Evolutionary conservation across 2,329 filamentous ascomycete species (phyloP), one percentile per base, ranked within the genome.

Genomic region (Colletotrichum coccodes): DNA sequence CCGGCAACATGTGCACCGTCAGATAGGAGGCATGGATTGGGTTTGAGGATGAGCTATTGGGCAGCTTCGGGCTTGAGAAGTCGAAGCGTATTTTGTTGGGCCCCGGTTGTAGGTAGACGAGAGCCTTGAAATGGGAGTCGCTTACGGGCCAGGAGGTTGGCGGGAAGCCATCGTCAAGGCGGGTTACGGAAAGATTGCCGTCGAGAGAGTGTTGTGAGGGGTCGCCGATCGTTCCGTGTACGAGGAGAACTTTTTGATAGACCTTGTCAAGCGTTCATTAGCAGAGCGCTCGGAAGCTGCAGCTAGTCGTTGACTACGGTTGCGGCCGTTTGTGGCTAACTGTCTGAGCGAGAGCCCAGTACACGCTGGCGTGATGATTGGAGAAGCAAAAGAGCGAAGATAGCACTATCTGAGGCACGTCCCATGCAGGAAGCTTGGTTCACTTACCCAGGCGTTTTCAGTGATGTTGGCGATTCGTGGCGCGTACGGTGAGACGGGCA

Each of bases 101-200:
- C 0, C 96, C 96, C 5, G 96, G 95, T 71, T 92, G 90, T n/a
- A 99, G 88, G 79, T 97, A 94, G 11, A 98, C 87, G 34, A 98
- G 85, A 6, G 92, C 92, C 82, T 98, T 98, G 86, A 98, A 98
- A 78, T 95, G 91, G 3, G 93, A 97, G 71, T 94, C 91, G 77
- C 86, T 91, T 12, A 98, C 95, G 1, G 95, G 95, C 95, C 95
- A 98, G 73, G 86, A 87, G 14, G 90, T 92, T 0, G 93, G 84
- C 7, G 95, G 95, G 77, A 98, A 97, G 70, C 84, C 90, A 78
- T 97, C 94, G 79, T 97, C 93, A 73, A 94, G 88, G 75, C 96
- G 92, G 75, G 87, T 91, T 70, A 98, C 88, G 3, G 91, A 94
- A 58, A 98, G 76, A 34, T 83, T 92, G 72, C 96, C 96, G 28